Evolutionary conservation across 176 grass and related monocot genomes (phyloP), one percentile per base, ranked within the genome.

Genomic region (Luzula sylvatica): DNA sequence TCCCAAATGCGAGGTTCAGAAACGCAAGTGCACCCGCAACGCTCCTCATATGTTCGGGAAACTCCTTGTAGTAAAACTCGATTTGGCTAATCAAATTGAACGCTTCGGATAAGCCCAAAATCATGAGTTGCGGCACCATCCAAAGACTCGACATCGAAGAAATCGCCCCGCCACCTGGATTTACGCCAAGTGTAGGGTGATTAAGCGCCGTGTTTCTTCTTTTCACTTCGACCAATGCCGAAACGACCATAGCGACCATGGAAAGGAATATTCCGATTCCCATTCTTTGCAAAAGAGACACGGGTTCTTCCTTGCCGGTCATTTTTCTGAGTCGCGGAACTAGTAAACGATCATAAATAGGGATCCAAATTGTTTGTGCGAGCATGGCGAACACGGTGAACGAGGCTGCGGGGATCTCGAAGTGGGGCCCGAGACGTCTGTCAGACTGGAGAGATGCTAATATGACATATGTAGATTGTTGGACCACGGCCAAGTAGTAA

Each of bases 71-170:
- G 72, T 92, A 87, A 73, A 98, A 98, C 81, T 98, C 93, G 23
- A 98, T 86, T 63, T 98, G 93, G 75, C 93, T 90, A 58, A 98
- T 85, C 72, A 92, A 70, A 78, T 98, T 98, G 58, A 98, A 92
- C 0, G 82, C 93, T 75, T 98, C 93, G 0, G 93, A 77, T 12
- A 98, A 26, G 0, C 93, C 93, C n/a, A 98, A 62, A 53, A 92
- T 66, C 75, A 87, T 53, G 24, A 98, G 85, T 69, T 90, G 93
- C 50, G 93, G 82, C 40, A 87, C 78, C 78, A 98, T 79, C 93
- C 93, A 98, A 19, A 92, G 51, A 75, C 82, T 75, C 20, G 75
- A 77, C 82, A 98, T 87, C 55, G 93, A 52, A 3, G 86, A 83
- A 32, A 98, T 81, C 1, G 54, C 84, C 12, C 86, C 82, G 5